Base-by-base conservation (phyloP, 805 yeast genomes). In the Cyberlindnera maritima region DNA sequence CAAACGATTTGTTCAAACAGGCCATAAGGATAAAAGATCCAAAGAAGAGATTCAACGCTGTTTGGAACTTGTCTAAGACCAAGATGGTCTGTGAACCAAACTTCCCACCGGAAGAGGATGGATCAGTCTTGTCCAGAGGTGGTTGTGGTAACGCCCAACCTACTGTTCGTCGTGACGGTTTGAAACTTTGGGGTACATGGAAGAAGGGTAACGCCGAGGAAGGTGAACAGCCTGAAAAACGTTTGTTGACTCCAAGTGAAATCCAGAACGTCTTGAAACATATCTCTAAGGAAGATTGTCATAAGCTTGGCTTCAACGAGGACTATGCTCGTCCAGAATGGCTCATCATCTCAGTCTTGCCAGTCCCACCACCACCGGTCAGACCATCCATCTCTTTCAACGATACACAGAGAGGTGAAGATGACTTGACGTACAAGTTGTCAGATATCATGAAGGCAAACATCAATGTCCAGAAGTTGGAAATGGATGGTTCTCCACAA, bases 291-390 rank as follows among this genome's bases (percentile, higher is more conserved):
- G 86, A 85, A 61, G 99, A 94, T 64, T 82, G 96, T 52, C 74
- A 67, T 39, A 81, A 79, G 56, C 66, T 94, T 50, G 99, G 99
- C 5, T 85, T 94, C 69, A 88, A 87, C 63, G 95, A 90, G 64
- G 97, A 94, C 64, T 94, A 88, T 61, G 94, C 99, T 2, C 84
- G 99, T 60, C 99, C 99, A 2, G 99, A 94, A 70, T 94, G 99
- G 99, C 81, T 94, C 83, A 77, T 94, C 50, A 80, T 94, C 56
- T 90, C 98, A 2, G 98, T 94, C n/a, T 75, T 94, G 60, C 99
- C 99, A 1, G 99, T 94, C 17, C 99, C 99, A 37, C 99, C 99
- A 43, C 99, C 99, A 52, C 98, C 97, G 31, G 99, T 94, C 29
- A 85, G 99, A 68, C 99, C 99, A 11, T 88, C 96, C 20, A 94